phyloP scores from a whole-genome alignment of 2,329 filamentous ascomycete genomes.

The Pseudomassariella vexata region DNA sequence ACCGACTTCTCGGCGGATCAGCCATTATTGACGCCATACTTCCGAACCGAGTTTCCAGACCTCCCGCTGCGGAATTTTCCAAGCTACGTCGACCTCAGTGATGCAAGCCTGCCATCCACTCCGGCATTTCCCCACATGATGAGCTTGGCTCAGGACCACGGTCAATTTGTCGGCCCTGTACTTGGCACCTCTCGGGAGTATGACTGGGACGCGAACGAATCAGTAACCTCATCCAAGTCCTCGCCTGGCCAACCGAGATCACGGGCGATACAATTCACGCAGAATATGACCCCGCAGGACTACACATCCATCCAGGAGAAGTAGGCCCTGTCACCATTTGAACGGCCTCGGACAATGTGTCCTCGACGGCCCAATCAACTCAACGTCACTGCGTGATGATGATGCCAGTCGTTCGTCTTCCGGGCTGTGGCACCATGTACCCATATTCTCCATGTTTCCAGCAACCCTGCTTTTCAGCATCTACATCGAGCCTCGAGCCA shows the following conservation, averaged over 20 bases:
- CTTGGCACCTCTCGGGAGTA: constrained; percentile 41
- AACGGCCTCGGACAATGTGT: too few relatives aligned
- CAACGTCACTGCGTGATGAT: too few relatives aligned
- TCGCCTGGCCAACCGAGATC: constrained; percentile 30
- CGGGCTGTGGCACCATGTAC: background rate
- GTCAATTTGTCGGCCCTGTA: constrained; percentile 24
- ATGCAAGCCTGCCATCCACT: constrained; percentile 41
- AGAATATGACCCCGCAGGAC: constrained; percentile 38
- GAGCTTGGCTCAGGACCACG: constrained; percentile 31
- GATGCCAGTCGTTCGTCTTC: too few relatives aligned
- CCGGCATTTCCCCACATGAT: constrained; percentile 39
- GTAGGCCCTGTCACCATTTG: too few relatives aligned
- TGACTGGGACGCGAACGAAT: constrained; percentile 42
- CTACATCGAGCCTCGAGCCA: too few relatives aligned
- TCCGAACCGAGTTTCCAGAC: constrained; percentile 39
- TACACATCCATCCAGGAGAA: constrained; percentile 22
- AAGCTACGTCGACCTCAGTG: constrained; percentile 36
- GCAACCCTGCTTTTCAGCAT: constrained; percentile 8
- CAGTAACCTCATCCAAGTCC: constrained; percentile 29
- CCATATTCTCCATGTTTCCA: too few relatives aligned
- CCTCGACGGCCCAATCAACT: too few relatives aligned
- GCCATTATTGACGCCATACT: constrained; percentile 41
- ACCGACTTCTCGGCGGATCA: constrained; percentile 36
- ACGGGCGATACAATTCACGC: constrained; percentile 40
- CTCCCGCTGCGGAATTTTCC: constrained; percentile 35